phyloP scores from a whole-genome alignment of 2,329 filamentous ascomycete species.

The Trichophyton simii region DNA sequence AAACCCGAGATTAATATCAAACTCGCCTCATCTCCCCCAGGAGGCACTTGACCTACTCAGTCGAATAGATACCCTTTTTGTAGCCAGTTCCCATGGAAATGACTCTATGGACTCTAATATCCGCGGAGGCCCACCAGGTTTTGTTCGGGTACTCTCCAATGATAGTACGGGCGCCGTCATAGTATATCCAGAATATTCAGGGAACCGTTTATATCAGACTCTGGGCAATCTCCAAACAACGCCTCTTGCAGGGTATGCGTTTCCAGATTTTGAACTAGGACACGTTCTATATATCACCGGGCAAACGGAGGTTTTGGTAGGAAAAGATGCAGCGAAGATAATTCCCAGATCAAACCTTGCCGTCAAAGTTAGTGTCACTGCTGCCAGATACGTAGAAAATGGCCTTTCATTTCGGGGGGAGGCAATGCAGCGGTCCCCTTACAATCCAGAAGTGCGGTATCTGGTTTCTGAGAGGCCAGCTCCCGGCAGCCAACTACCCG shows the following conservation, averaged over 20 bases:
- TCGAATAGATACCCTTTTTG: slow-evolving; percentile 63
- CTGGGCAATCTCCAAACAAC: slow-evolving; percentile 62
- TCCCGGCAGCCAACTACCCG: slow-evolving; percentile 11
- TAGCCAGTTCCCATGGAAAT: slow-evolving; percentile 52
- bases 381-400: slow-evolving; percentile 49
- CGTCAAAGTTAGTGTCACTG: slow-evolving; percentile 52
- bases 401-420: slow-evolving; percentile 57
- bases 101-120: slow-evolving; percentile 73
- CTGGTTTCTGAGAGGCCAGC: slow-evolving; percentile 45
- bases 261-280: slow-evolving; percentile 63
- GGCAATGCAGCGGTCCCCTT: slow-evolving; percentile 53
- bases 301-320: slow-evolving; percentile 51
- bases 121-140: slow-evolving; percentile 61
- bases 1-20: slow-evolving; percentile 40
- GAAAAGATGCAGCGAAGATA: slow-evolving; percentile 47
- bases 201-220: slow-evolving; percentile 72
- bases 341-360: slow-evolving; percentile 61
- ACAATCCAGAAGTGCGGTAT: slow-evolving; percentile 61
- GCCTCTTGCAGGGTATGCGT: slow-evolving; percentile 54
- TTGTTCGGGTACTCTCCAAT: slow-evolving; percentile 56
- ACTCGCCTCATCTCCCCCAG: slow-evolving; percentile 37
- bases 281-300: slow-evolving; percentile 66
- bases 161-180: slow-evolving; percentile 37
- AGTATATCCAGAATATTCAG: slow-evolving; percentile 72
- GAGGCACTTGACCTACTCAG: slow-evolving; percentile 48